Percentiles rank a stretch among this genome's conserved stretches.
Conservation (phyloP, 345 rosid genomes). For the Sonneratia caseolaris region DNA sequence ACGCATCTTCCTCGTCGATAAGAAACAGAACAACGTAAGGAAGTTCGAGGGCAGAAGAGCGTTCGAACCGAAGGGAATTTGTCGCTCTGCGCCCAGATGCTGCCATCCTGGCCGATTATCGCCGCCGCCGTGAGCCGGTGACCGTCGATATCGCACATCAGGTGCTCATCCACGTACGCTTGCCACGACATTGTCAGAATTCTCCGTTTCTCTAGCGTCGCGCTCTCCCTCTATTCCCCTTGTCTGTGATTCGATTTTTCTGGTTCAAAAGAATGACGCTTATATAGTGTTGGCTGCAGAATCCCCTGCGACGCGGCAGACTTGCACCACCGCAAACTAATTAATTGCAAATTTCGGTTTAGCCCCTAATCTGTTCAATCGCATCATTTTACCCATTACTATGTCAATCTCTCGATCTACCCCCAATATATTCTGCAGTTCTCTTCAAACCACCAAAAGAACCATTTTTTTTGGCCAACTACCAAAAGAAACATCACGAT, state of each 20-base stretch:
- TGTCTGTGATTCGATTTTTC: not conserved
- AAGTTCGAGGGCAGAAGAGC: not conserved
- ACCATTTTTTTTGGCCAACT: no score
- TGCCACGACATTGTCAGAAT: constrained; percentile 38
- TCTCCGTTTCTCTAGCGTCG: not conserved
- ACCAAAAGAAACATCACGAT: no score
- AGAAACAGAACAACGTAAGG: constrained; percentile 3
- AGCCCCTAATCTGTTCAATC: not conserved
- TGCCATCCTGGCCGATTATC: constrained; percentile 42
- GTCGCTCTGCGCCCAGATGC: constrained; percentile 42
- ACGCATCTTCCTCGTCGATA: not conserved
- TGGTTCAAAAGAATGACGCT: constrained; percentile 15
- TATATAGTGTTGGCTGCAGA: constrained; percentile 17
- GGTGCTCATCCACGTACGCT: constrained; percentile 38
- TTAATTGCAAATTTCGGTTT: not conserved
- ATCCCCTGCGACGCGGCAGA: constrained; percentile 2
- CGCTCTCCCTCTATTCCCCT: no score
- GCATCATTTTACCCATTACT: not conserved
- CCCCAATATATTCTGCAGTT: not conserved
- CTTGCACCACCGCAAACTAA: not conserved
- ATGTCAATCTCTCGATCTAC: not conserved
- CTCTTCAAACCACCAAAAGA: no score
- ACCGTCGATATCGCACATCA: constrained; percentile 41
- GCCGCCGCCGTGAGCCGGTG: constrained; percentile 30
- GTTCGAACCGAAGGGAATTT: constrained; percentile 23